Conservation (phyloP, 2,329 filamentous ascomycete species). For the Trichophyton mentagrophytes region DNA sequence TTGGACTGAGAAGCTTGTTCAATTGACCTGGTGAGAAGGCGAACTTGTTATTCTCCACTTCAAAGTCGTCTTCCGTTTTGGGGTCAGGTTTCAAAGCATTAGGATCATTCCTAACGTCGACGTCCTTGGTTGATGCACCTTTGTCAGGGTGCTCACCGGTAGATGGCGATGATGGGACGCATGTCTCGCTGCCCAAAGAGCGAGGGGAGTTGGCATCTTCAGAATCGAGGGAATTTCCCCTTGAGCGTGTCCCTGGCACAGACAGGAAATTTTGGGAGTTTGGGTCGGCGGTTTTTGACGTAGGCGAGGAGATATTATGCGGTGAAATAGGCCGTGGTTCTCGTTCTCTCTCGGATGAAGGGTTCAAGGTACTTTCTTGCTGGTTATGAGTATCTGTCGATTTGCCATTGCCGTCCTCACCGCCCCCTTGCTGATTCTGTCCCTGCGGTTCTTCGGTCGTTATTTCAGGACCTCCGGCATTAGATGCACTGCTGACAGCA, state of each 20-base stretch:
- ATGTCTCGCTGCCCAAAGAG: conserved; percentile 43
- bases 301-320: conserved; percentile 55
- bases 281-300: conserved; percentile 39
- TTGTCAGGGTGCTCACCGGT: conserved; percentile 29
- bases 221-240: conserved; percentile 53
- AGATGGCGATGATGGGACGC: conserved; percentile 34
- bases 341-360: conserved; percentile 31
- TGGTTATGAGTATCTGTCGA: not conserved
- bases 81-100: conserved; percentile 57
- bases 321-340: conserved; percentile 46
- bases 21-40: conserved; percentile 61
- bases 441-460: not conserved
- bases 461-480: not conserved
- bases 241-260: conserved; percentile 50
- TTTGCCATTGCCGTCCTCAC: not conserved
- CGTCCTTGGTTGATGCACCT: conserved; percentile 31
- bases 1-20: conserved; percentile 67
- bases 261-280: conserved; percentile 46
- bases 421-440: not conserved
- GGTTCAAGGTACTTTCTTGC: not conserved
- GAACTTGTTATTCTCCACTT: conserved; percentile 55
- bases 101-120: conserved; percentile 44
- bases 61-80: conserved; percentile 57
- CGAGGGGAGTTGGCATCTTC: conserved; percentile 43
- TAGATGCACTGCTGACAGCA: conserved; percentile 31